These are phyloP conservation scores for Penicillium sclerotiorum DNA, from an alignment of 2,329 filamentous ascomycete species.

Conservation along the genomic window DNA sequence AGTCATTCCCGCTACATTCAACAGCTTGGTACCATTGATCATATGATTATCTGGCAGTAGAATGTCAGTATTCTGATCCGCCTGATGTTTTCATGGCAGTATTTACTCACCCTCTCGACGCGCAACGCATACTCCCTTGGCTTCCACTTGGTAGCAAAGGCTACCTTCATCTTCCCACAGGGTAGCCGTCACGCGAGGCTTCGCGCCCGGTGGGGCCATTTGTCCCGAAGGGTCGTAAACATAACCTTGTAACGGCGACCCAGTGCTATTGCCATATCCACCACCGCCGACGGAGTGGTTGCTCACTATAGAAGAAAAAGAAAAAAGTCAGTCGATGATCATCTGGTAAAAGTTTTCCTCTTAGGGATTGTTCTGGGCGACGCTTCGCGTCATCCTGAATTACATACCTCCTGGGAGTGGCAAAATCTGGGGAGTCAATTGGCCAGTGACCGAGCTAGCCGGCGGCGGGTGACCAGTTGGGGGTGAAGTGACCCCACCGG, in stretches of 20 bases:
- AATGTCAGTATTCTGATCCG: too few relatives aligned
- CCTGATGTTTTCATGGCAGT: too few relatives aligned
- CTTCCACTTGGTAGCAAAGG: constrained; percentile 96
- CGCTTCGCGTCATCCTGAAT: not conserved
- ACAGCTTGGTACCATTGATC: constrained; percentile 96
- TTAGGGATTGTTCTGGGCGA: too few relatives aligned
- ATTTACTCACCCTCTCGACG: constrained; percentile 75
- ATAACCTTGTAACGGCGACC: constrained; percentile 48
- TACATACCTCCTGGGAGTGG: constrained; percentile 58
- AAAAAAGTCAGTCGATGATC: too few relatives aligned
- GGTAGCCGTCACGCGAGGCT: constrained; percentile 93
- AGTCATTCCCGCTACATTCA: constrained; percentile 98
- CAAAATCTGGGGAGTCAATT: constrained; percentile 70
- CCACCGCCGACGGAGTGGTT: constrained; percentile 36
- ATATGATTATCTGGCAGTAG: constrained; percentile 80
- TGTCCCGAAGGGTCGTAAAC: constrained; percentile 87
- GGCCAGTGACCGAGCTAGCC: constrained; percentile 68
- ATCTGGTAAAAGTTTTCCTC: too few relatives aligned
- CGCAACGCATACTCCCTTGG: constrained; percentile 92
- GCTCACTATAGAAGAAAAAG: constrained; percentile 43
- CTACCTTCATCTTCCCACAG: constrained; percentile 98
- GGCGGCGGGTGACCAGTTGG: constrained; percentile 68
- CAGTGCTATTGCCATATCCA: constrained; percentile 43
- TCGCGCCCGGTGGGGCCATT: constrained; percentile 88
- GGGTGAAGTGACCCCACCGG: constrained; percentile 80